phyloP scores from a whole-genome alignment of 169 alveolate genomes.

The Eimeria falciformis region DNA sequence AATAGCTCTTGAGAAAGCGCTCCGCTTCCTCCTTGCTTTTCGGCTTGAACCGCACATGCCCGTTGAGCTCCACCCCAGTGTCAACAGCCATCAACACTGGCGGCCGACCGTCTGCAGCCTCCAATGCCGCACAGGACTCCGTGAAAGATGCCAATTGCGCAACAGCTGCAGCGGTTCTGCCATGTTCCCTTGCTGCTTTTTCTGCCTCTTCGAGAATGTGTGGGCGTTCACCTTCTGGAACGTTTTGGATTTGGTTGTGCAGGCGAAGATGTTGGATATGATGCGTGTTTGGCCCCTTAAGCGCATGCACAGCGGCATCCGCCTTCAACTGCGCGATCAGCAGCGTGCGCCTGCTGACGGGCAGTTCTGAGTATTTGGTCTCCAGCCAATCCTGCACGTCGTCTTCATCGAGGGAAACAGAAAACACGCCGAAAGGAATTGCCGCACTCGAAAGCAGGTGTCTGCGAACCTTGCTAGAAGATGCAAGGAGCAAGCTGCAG shows the following conservation, averaged over 20 bases:
- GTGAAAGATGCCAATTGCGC: constrained; percentile 48
- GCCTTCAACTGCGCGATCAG: constrained; percentile 62
- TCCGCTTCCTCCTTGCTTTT: constrained; percentile 58
- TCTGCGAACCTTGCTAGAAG: constrained; percentile 36
- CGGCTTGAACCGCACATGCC: constrained; percentile 55
- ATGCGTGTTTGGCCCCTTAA: constrained; percentile 43
- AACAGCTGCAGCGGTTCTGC: constrained; percentile 49
- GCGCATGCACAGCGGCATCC: constrained; percentile 61
- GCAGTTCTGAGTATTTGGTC: constrained; percentile 8
- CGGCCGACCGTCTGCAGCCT: constrained; percentile 67
- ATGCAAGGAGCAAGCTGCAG: constrained; percentile 58
- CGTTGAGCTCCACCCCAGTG: constrained; percentile 31
- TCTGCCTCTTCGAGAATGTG: constrained; percentile 35
- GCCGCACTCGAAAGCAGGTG: constrained; percentile 44
- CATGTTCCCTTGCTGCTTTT: not conserved
- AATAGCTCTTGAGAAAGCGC: constrained; percentile 52
- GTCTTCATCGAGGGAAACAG: constrained; percentile 32
- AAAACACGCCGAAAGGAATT: constrained; percentile 48
- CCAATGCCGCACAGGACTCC: constrained; percentile 52
- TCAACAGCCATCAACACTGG: constrained; percentile 69
- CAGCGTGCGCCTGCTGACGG: constrained; percentile 30
- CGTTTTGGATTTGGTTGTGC: constrained; percentile 58
- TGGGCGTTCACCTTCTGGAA: constrained; percentile 25
- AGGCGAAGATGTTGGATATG: constrained; percentile 52
- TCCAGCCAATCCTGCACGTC: constrained; percentile 67